Conservation (phyloP, 192 early-diverging fungal species). For the Thoreauomyces humboldtii region DNA sequence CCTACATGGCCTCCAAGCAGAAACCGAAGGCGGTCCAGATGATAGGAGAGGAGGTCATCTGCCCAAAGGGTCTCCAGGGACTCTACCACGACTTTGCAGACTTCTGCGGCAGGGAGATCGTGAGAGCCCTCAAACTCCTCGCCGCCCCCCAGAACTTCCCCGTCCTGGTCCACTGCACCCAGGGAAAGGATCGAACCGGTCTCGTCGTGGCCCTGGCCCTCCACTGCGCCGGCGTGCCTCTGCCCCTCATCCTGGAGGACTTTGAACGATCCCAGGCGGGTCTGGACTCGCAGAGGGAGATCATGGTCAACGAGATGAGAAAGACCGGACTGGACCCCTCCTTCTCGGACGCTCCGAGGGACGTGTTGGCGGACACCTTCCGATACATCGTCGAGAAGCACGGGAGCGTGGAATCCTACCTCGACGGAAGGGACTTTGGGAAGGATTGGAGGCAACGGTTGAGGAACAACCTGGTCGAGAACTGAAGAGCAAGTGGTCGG, state of each 20-base stretch:
- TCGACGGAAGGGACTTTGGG: constrained; percentile 16
- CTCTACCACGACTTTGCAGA: constrained; percentile 42
- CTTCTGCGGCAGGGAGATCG: constrained; percentile 38
- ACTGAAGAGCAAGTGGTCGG: no score
- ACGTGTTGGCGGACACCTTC: constrained; percentile 22
- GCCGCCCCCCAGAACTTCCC: constrained; percentile 31
- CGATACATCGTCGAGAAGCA: constrained; percentile 20
- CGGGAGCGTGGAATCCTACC: constrained; percentile 24
- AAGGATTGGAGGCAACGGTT: constrained; percentile 18
- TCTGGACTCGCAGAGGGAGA: constrained; percentile 15
- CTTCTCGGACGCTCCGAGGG: constrained; percentile 21
- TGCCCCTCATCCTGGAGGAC: constrained; percentile 23
- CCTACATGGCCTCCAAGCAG: constrained; percentile 23
- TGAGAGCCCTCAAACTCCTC: constrained; percentile 31
- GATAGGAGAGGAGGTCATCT: constrained; percentile 30
- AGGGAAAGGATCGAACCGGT: constrained; percentile 54
- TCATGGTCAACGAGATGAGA: constrained; percentile 27
- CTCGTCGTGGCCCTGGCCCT: constrained; percentile 31
- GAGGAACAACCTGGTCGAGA: not conserved
- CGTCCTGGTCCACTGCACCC: constrained; percentile 48
- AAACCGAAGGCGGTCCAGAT: constrained; percentile 26
- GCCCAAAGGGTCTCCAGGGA: constrained; percentile 37
- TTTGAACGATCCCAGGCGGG: constrained; percentile 23
- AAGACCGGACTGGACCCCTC: constrained; percentile 31
- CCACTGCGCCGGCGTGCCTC: constrained; percentile 9